Evolutionary conservation across 495 filamentous ascomycete species (phyloP).

Genomic region (Glonium stellatum): DNA sequence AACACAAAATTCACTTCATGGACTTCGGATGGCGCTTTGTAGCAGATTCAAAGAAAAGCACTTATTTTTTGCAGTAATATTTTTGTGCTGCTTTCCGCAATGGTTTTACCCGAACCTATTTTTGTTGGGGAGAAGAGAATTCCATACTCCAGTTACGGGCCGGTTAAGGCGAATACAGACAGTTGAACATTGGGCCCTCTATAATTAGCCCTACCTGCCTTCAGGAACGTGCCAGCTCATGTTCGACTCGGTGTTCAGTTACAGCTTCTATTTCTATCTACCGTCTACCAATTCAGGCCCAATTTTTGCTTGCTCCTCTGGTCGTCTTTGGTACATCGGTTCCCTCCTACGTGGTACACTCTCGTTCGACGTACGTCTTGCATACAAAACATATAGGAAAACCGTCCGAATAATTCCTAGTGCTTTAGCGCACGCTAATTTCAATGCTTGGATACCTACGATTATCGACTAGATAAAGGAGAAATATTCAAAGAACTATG

Average conservation of each 20-base stretch:
- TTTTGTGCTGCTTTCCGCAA: too few relatives aligned
- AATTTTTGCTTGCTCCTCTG: conserved; percentile 30
- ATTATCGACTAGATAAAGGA: neutral
- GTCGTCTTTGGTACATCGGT: conserved; percentile 13
- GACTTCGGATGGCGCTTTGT: too few relatives aligned
- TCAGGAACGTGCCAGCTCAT: too few relatives aligned
- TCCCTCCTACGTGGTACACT: neutral
- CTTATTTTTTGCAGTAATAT: too few relatives aligned
- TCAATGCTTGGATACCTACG: conserved; percentile 8
- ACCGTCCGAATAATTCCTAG: conserved; percentile 6
- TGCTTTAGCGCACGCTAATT: neutral
- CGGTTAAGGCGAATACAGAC: too few relatives aligned
- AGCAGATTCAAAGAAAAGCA: too few relatives aligned
- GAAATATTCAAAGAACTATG: neutral
- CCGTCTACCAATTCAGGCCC: conserved; percentile 38
- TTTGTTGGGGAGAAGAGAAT: too few relatives aligned
- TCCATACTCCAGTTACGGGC: too few relatives aligned
- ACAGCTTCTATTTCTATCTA: conserved; percentile 42
- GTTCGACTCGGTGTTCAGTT: conserved; percentile 7
- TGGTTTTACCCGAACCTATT: too few relatives aligned
- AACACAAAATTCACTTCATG: too few relatives aligned
- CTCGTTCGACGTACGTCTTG: conserved; percentile 5
- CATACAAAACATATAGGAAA: conserved; percentile 6
- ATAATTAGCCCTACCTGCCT: too few relatives aligned
- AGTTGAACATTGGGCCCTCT: too few relatives aligned